phyloP scores from a whole-genome alignment of 2,329 filamentous ascomycete species.

The Gnomoniopsis smithogilvyi region DNA sequence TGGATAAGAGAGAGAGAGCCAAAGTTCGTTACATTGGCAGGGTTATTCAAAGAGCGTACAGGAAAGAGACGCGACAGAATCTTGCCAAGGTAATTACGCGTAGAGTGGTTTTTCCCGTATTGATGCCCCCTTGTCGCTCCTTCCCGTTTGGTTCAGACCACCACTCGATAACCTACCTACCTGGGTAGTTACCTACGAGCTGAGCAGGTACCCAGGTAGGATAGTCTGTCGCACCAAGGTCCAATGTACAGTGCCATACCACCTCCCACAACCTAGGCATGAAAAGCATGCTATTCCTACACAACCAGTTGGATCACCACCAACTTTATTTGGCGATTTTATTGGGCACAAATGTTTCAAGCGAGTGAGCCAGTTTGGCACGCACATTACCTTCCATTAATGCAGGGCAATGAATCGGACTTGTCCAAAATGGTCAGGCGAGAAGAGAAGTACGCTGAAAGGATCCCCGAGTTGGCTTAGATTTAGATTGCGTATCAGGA shows the following conservation, averaged over 20 bases:
- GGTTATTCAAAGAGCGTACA: neutral
- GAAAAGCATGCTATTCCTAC: neutral
- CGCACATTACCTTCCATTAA: neutral
- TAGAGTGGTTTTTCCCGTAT: neutral
- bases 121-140: neutral
- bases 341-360: neutral
- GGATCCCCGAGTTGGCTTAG: too few species aligned
- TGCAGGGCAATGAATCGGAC: neutral
- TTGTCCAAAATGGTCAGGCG: neutral
- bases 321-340: neutral
- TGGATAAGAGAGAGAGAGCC: too few species aligned
- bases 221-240: neutral
- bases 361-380: neutral
- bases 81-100: neutral
- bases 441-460: too few species aligned
- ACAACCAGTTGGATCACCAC: neutral
- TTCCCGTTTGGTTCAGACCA: neutral
- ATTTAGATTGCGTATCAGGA: neutral
- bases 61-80: neutral
- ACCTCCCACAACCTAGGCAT: too few species aligned
- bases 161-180: too few species aligned
- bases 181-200: too few species aligned
- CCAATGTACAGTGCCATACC: too few species aligned
- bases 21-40: neutral
- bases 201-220: neutral